phyloP scores from a whole-genome alignment of 441 rosid genomes.

The Arabidopsis hybrid region DNA sequence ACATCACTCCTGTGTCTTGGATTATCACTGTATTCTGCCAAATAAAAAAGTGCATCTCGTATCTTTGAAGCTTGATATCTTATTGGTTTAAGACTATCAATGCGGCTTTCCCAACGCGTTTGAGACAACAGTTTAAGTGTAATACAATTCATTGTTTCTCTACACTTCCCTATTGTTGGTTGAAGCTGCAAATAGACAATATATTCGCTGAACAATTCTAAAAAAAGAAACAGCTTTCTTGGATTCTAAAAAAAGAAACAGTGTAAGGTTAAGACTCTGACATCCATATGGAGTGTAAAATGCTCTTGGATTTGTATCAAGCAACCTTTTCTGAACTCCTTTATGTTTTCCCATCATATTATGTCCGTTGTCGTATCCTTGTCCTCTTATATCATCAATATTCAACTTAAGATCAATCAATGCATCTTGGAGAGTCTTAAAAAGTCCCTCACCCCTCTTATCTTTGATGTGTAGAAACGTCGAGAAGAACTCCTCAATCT shows the following conservation, averaged over 20 bases:
- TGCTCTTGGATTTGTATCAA: not conserved
- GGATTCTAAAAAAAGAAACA: not conserved
- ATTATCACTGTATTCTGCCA: too few relatives aligned
- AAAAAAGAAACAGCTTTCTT: not conserved
- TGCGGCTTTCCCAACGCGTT: not conserved
- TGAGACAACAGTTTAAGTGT: conserved; percentile 1
- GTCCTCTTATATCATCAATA: too few relatives aligned
- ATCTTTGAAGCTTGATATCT: too few relatives aligned
- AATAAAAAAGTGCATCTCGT: too few relatives aligned
- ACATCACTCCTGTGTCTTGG: too few relatives aligned
- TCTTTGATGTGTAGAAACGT: too few relatives aligned
- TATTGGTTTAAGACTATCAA: not conserved
- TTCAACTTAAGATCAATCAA: too few relatives aligned
- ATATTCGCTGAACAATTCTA: not conserved
- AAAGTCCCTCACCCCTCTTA: too few relatives aligned
- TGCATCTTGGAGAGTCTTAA: not conserved
- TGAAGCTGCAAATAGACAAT: too few relatives aligned
- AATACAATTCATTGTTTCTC: not conserved
- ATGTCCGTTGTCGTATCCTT: too few relatives aligned
- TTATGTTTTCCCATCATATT: not conserved
- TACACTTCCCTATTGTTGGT: not conserved
- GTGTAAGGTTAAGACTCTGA: not conserved
- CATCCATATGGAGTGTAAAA: conserved; percentile 9
- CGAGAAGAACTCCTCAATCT: too few relatives aligned
- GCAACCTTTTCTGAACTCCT: not conserved